phyloP scores from a whole-genome alignment of 164 flowering plant species.

The Liquidambar formosana region DNA sequence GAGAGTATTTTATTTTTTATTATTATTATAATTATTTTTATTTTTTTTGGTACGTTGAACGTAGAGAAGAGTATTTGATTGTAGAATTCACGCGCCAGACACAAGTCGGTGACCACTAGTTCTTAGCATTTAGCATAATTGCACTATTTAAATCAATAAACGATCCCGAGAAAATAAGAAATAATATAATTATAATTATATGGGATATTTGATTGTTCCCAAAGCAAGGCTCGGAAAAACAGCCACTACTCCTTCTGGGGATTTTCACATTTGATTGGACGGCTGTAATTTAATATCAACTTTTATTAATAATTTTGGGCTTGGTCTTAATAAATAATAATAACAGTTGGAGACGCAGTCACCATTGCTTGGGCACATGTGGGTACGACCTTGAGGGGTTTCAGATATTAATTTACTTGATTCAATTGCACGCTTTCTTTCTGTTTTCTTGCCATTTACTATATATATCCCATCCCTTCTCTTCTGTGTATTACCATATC shows the following conservation, averaged over 20 bases:
- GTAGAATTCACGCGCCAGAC: neutral
- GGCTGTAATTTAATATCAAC: constrained; percentile 1
- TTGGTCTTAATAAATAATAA: neutral
- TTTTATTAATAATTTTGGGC: neutral
- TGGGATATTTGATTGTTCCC: constrained; percentile 44
- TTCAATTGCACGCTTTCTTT: constrained; percentile 31
- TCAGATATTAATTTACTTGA: constrained; percentile 16
- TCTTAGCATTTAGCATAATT: neutral
- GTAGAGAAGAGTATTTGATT: neutral
- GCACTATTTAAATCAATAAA: constrained; percentile 26
- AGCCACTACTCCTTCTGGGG: constrained; percentile 42
- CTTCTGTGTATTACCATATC: too few species aligned
- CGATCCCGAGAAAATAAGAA: constrained; percentile 53
- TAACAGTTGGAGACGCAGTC: constrained; percentile 36
- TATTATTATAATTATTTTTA: too few species aligned
- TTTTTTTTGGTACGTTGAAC: neutral
- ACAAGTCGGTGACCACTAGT: neutral
- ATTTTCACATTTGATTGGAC: constrained; percentile 30
- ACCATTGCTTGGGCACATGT: constrained; percentile 44
- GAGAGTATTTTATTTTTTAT: too few species aligned
- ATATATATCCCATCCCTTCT: too few species aligned
- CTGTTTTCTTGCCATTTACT: too few species aligned
- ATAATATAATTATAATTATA: constrained; percentile 4
- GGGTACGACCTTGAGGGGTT: constrained; percentile 25
- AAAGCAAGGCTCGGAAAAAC: constrained; percentile 43